Evolutionary conservation across 148 eudicot genomes (phyloP).

Genomic region (Fagopyrum esculentum): DNA sequence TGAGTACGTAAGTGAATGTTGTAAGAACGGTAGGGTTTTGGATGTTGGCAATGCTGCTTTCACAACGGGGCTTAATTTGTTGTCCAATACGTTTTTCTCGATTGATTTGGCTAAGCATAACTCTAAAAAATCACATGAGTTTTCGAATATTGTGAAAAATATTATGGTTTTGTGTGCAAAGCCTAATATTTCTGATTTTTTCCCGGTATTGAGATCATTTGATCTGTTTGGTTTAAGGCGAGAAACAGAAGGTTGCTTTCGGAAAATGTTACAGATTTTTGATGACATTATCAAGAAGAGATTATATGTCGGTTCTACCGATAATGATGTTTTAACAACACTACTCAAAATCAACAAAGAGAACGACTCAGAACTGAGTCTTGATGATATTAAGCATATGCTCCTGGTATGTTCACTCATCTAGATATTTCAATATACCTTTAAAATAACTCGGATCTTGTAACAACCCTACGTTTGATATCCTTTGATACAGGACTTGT

Average conservation of each 20-base stretch:
- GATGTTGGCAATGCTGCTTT: conserved; percentile 26
- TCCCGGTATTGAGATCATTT: conserved; percentile 18
- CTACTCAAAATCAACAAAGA: too few species aligned
- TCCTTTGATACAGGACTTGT: too few species aligned
- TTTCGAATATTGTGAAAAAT: conserved; percentile 14
- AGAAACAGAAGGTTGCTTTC: not conserved
- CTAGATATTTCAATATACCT: too few species aligned
- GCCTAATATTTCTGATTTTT: conserved; percentile 26
- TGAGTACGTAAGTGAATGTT: conserved; percentile 7
- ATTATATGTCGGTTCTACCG: too few species aligned
- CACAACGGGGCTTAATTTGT: conserved; percentile 21
- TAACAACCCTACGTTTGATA: too few species aligned
- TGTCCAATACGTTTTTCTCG: conserved; percentile 25
- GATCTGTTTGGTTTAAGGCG: conserved; percentile 21
- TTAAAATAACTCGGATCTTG: too few species aligned
- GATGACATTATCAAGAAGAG: conserved; percentile 22
- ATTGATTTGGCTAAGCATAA: conserved; percentile 15
- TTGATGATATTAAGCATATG: too few species aligned
- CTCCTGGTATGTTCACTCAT: too few species aligned
- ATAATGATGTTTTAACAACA: too few species aligned
- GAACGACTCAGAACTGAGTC: too few species aligned
- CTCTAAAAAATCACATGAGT: conserved; percentile 11
- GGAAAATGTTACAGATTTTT: conserved; percentile 9
- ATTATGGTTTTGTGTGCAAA: conserved; percentile 12
- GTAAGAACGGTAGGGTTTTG: conserved; percentile 6